Conservation (phyloP, 208 protist genomes). For the Crithidia expoeki region DNA sequence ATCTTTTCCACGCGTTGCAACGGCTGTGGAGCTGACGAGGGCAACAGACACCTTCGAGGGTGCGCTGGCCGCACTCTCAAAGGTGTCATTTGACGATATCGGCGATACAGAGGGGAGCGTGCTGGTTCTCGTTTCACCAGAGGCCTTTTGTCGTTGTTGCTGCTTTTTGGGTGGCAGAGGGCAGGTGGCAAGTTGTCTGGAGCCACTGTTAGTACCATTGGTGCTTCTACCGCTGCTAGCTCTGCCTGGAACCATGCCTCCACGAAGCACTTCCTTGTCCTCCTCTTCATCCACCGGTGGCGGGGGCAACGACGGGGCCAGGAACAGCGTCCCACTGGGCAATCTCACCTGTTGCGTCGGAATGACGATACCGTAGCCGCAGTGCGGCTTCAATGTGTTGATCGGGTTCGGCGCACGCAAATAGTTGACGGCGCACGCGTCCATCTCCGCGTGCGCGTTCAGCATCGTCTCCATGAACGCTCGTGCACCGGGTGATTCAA, state of each 20-base stretch:
- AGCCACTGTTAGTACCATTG: neutral
- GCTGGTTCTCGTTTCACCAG: too few species aligned
- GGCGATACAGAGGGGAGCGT: too few species aligned
- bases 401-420: slow-evolving; percentile 87
- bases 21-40: neutral
- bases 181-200: neutral
- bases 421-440: slow-evolving; percentile 76
- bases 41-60: neutral
- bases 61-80: neutral
- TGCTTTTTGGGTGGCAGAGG: neutral
- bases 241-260: slow-evolving; percentile 1
- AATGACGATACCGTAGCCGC: slow-evolving; percentile 82
- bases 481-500: slow-evolving; percentile 84
- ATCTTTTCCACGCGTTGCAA: neutral
- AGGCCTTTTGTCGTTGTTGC: neutral
- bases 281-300: slow-evolving; percentile 3
- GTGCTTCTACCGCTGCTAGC: neutral
- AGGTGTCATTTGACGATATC: neutral
- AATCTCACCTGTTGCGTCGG: slow-evolving; percentile 38
- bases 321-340: slow-evolving; percentile 33
- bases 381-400: slow-evolving; percentile 89
- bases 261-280: slow-evolving; percentile 14
- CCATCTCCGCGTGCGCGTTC: slow-evolving; percentile 21
- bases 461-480: slow-evolving; percentile 73
- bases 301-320: slow-evolving; percentile 25